phyloP scores from a whole-genome alignment of 768 basidiomycete genomes.

The Collybiopsis luxurians region DNA sequence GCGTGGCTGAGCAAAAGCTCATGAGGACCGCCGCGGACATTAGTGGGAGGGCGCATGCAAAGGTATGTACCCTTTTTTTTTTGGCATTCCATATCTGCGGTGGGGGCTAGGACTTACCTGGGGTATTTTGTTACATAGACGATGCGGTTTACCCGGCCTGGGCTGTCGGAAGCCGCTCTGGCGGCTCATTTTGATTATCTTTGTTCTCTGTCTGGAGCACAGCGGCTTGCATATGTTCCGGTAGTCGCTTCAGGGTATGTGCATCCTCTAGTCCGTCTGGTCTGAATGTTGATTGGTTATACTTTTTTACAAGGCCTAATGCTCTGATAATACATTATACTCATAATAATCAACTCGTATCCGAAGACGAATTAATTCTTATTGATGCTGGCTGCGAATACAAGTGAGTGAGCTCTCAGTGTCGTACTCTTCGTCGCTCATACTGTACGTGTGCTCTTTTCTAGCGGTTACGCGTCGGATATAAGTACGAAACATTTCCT shows the following conservation, averaged over 20 bases:
- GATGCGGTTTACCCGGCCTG: conserved; percentile 71
- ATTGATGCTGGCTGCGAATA: conserved; percentile 94
- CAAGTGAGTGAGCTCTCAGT: conserved; percentile 49
- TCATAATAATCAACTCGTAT: conserved; percentile 77
- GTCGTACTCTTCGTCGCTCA: conserved; percentile 1
- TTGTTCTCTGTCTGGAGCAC: conserved; percentile 74
- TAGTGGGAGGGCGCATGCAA: conserved; percentile 81
- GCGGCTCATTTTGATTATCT: conserved; percentile 90
- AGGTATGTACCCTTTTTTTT: conserved; percentile 45
- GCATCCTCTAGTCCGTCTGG: neutral
- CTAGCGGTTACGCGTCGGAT: conserved; percentile 89
- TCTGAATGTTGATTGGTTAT: neutral
- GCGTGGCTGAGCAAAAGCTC: conserved; percentile 65
- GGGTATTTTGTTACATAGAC: no score
- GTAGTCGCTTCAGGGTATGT: conserved; percentile 92
- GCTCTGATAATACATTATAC: conserved; percentile 94
- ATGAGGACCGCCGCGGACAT: conserved; percentile 88
- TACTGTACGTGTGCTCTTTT: neutral
- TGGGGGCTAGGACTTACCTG: neutral
- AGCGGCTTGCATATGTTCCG: conserved; percentile 94
- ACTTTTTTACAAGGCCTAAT: conserved; percentile 56
- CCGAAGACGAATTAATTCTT: conserved; percentile 71
- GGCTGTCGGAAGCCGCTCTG: conserved; percentile 55
- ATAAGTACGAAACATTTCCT: conserved; percentile 57
- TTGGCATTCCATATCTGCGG: neutral